Evolutionary conservation across 371 early-diverging fungal species (phyloP).

Genomic region (Haplosporangium sp.): DNA sequence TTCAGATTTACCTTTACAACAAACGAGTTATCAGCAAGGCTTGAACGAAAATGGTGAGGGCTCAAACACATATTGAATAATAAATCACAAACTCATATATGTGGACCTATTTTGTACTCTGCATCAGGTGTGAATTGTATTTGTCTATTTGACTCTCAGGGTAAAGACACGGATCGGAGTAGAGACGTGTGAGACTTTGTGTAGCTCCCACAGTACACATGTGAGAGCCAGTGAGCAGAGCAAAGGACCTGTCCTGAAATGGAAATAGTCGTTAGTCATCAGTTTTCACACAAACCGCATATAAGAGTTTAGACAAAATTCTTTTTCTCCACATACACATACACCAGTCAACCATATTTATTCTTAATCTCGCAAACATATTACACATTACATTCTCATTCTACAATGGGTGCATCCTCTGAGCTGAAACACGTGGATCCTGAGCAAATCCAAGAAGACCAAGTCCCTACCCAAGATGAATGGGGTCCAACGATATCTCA

Average conservation of each 20-base stretch:
- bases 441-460: slow-evolving; percentile 16
- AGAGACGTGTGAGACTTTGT: background rate
- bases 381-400: slow-evolving; percentile 9
- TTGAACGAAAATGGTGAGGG: slow-evolving; percentile 7
- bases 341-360: no score
- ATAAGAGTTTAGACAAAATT: background rate
- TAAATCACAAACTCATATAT: background rate
- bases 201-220: background rate
- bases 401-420: slow-evolving; percentile 25
- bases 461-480: slow-evolving; percentile 40
- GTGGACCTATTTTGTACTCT: no score
- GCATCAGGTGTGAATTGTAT: no score
- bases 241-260: slow-evolving; percentile 9
- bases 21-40: slow-evolving; percentile 9
- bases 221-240: background rate
- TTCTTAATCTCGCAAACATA: background rate
- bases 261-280: slow-evolving; percentile 18
- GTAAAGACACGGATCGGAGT: background rate
- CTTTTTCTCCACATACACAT: background rate
- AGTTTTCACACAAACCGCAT: background rate
- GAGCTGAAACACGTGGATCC: slow-evolving; percentile 36
- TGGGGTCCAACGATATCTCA: slow-evolving; percentile 45
- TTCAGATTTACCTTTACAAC: background rate
- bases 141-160: no score
- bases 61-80: slow-evolving; percentile 9